A percentile compares a stretch with the other conserved stretches of the same genome.
phyloP scores from a whole-genome alignment of 257 asterid species.

The Rhazya stricta region DNA sequence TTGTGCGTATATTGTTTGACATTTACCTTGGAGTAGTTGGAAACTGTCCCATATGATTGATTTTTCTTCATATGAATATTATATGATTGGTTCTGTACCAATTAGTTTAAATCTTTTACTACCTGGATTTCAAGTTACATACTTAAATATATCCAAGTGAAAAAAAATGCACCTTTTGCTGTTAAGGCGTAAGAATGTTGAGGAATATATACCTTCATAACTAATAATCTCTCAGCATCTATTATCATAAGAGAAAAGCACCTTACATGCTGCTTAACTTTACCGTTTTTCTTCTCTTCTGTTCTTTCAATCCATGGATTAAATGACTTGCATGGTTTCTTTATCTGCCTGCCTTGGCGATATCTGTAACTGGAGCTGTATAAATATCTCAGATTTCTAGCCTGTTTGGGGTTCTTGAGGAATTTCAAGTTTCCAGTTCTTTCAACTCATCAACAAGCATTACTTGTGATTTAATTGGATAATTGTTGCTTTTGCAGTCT shows the following conservation, averaged over 20 bases:
- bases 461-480: neutral
- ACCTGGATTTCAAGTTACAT: neutral
- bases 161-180: neutral
- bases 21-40: neutral
- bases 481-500: slow-evolving; percentile 36
- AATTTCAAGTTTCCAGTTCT: neutral
- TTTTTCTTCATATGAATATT: neutral
- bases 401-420: neutral
- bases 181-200: neutral
- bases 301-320: neutral
- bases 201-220: neutral
- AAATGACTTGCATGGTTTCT: neutral
- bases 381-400: neutral
- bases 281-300: neutral
- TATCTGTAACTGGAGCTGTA: neutral
- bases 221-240: neutral
- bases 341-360: neutral
- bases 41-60: neutral
- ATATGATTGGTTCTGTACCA: neutral
- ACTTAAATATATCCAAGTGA: neutral
- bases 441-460: neutral
- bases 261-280: neutral
- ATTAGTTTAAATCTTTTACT: neutral
- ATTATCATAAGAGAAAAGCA: neutral
- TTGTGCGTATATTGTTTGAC: neutral